A percentile compares a stretch with the other conserved stretches of the same genome.
Conservation (phyloP, 148 eudicot genomes). For the Diospyros kaki region DNA sequence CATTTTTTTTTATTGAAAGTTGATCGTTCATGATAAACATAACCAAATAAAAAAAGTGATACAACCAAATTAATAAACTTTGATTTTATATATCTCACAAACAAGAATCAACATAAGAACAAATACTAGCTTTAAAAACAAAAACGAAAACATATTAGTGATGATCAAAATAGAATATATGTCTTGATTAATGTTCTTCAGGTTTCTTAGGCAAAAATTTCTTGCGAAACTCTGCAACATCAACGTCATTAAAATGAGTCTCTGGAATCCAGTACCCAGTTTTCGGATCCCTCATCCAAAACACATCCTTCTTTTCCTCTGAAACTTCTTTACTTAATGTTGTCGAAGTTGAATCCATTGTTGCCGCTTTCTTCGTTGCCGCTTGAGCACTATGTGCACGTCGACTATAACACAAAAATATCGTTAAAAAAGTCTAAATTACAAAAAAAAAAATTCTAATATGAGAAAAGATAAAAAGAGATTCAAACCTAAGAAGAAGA, state of each 20-base stretch:
- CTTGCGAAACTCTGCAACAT: constrained; percentile 19
- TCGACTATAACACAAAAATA: no score
- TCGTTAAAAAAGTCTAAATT: no score
- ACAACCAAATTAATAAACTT: no score
- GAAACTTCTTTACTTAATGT: no score
- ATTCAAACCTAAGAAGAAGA: no score
- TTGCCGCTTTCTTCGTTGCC: not conserved
- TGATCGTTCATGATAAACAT: no score
- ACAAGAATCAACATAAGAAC: no score
- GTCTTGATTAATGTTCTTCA: not conserved
- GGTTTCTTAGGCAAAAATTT: constrained; percentile 18
- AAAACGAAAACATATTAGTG: not conserved
- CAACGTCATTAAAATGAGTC: constrained; percentile 17
- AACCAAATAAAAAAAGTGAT: no score
- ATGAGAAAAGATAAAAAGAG: no score
- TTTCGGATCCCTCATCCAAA: constrained; percentile 33
- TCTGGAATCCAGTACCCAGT: constrained; percentile 30
- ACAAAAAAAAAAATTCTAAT: no score
- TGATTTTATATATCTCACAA: no score
- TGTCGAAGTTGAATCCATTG: not conserved
- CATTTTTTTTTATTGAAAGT: no score
- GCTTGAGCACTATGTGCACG: not conserved
- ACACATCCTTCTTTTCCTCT: not conserved
- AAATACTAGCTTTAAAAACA: not conserved
- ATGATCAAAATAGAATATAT: not conserved